These are phyloP conservation scores for Priceomyces medius DNA, from an alignment of 805 yeast species.

Conservation along the genomic window DNA sequence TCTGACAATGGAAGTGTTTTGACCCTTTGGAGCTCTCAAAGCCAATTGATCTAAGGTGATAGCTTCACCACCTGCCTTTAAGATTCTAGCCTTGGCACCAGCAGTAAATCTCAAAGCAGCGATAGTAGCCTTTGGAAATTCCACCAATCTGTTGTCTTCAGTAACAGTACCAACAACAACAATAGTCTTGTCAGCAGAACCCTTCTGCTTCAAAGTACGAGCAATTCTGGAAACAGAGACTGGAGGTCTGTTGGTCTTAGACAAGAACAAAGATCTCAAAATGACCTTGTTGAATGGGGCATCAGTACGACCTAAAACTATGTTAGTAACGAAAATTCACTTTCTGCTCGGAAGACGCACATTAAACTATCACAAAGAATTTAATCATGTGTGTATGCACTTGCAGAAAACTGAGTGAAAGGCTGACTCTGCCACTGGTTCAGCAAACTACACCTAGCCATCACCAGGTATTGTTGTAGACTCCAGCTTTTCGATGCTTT, in stretches of 20 bases:
- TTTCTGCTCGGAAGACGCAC: conserved; percentile 50
- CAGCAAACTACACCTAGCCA: conserved; percentile 1
- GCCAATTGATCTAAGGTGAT: conserved; percentile 99
- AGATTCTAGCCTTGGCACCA: conserved; percentile 96
- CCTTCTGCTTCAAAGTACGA: conserved; percentile 77
- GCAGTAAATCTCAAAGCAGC: conserved; percentile 99
- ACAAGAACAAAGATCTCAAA: conserved; percentile 91
- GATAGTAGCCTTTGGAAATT: conserved; percentile 94
- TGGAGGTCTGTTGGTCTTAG: conserved; percentile 99
- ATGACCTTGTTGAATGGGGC: conserved; percentile 98
- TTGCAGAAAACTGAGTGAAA: conserved; percentile 30
- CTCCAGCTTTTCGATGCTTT: neutral
- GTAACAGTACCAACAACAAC: conserved; percentile 99
- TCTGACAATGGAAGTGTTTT: conserved; percentile 96
- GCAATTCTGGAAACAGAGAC: conserved; percentile 92
- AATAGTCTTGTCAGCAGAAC: conserved; percentile 85
- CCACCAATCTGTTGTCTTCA: conserved; percentile 91
- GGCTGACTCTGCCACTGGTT: conserved; percentile 1
- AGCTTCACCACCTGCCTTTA: conserved; percentile 99
- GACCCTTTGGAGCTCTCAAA: conserved; percentile 98
- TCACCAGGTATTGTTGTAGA: conserved; percentile 5
- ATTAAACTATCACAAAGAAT: conserved; percentile 11
- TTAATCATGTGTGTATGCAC: conserved; percentile 19
- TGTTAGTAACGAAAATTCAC: conserved; percentile 29
- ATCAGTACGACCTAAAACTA: conserved; percentile 86